Base-by-base conservation (phyloP, 352 stramenopile species). In the Pythium myriotylum region DNA sequence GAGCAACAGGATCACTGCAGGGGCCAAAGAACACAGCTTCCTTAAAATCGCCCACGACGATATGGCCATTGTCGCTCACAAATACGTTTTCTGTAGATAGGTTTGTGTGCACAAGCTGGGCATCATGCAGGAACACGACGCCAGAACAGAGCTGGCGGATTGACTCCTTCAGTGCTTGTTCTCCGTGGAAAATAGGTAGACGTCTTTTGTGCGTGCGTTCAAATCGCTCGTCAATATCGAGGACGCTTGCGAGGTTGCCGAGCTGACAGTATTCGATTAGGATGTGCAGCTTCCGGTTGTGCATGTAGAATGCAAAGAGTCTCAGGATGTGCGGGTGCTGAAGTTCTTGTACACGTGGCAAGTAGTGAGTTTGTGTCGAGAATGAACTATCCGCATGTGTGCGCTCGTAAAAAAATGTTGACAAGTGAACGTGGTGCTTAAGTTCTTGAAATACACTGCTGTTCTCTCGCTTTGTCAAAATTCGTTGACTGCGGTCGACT, bases 31-130 rank as follows among this genome's bases (percentile, higher is more conserved):
- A 52, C 14, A 65, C 29, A 7, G 62, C 62, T 1, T 67, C 41
- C 41, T 64, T 59, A 54, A 73, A 73, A 23, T 73, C 65, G 5
- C 59, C 47, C 1, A 73, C 32, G 4, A 66, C 12, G n/a, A 65
- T 47, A 27, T 56, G 42, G 2, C 65, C 65, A 32, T 48, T 23
- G 41, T 69, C 40, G 20, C 27, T 54, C 2, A 69, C 42, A 26
- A 73, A 63, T 13, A 73, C 48, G 35, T 70, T 73, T 24, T 54
- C 47, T 1, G 41, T 29, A 3, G 19, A 51, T 9, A 73, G 37
- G 19, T 70, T 64, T 1, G 46, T 59, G 29, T 73, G 65, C 1
- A 54, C 65, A 10, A 70, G 40, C 3, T 46, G 33, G 29, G 22
- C 47, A 7, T 50, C 26, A 37, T 73, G 65, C 16, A 73, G 22